A percentile compares a stretch with the other conserved stretches of the same genome.
Conservation (phyloP, 2,329 filamentous ascomycete genomes). For the Cladosporium cucumerinum region DNA sequence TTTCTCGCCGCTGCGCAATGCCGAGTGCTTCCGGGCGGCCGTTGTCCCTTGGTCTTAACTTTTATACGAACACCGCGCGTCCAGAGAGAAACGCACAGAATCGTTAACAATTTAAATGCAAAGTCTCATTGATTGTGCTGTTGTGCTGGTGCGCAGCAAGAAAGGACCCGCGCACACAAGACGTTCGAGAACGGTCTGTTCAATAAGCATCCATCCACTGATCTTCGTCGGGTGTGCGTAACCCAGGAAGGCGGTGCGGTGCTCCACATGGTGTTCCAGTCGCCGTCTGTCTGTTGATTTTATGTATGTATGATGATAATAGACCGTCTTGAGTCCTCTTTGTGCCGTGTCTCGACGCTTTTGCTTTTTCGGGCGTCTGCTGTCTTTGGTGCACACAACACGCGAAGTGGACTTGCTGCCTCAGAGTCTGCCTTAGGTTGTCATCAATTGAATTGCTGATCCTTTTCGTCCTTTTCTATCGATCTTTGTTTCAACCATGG, state of each 20-base stretch:
- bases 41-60: background rate
- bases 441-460: background rate
- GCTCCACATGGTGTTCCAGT: background rate
- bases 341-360: background rate
- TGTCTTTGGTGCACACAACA: background rate
- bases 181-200: background rate
- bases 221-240: background rate
- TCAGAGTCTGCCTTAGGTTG: background rate
- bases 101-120: background rate
- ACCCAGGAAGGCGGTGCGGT: background rate
- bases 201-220: background rate
- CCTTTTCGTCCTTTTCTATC: background rate
- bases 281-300: background rate
- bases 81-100: background rate
- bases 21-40: conserved; percentile 1
- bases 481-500: background rate
- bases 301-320: background rate
- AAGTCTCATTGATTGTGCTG: background rate
- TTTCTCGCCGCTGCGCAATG: background rate
- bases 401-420: background rate
- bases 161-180: background rate
- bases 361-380: background rate
- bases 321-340: background rate
- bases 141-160: background rate
- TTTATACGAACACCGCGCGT: background rate